Base-by-base conservation (phyloP, 805 yeast species). In the Barnettozyma pratensis region DNA sequence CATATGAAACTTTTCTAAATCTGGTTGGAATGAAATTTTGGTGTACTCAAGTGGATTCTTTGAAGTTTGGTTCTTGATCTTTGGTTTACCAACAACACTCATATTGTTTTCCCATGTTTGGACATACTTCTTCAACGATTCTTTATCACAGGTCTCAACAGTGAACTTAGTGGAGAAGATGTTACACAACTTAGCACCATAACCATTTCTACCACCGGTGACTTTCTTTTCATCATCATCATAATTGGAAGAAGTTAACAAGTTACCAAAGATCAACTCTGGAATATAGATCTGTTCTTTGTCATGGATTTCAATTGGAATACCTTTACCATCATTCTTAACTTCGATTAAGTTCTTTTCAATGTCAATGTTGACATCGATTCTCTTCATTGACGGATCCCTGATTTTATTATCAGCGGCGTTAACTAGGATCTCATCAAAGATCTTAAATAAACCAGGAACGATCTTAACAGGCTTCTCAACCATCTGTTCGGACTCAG, bases 401-500 rank as follows among this genome's bases (percentile, higher is more conserved):
- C 98, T 80, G 52, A 92, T 92, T 71, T 94, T 94, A 73, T 94
- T 94, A 69, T 94, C 99, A 11, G 99, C 99, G 6, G 99, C 98
- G 66, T 94, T 94, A 46, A 94, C 99, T 53, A 94, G 72, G 50
- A 94, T 91, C 70, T 94, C 99, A 67, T 94, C 99, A 64, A 94
- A 94, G 48, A 94, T 92, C 69, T 94, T 94, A 70, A 89, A 92
- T 52, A 94, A 70, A 43, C 98, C 99, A 3, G 99, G 99, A 9
- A 94, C 98, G 55, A 91, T 86, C 41, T 74, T 79, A 29, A 94
- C 96, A 1, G 62, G 64, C 52, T 71, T 77, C 53, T 74, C 78
- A 12, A 63, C 75, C 87, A 86, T 81, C 10, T 78, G 70, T 42
- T 79, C 75, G 1, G 76, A 70, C 41, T 77, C 84, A 41, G 79